Percentiles rank a stretch among this genome's conserved stretches.
Conservation (phyloP, 306 rosid genomes). For the Gastrolobium bilobum region DNA sequence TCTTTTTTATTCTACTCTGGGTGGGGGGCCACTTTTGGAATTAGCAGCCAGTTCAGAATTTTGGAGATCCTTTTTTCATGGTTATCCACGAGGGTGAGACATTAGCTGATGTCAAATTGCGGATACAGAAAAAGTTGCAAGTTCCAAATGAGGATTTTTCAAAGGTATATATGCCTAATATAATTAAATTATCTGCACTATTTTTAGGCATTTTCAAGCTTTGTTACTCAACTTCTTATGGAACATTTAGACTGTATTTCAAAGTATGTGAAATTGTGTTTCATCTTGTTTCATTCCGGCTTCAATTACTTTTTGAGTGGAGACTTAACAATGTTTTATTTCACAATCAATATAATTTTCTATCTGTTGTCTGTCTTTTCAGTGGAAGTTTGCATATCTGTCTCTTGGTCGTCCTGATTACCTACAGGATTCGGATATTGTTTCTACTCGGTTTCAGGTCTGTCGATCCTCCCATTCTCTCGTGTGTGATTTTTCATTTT, state of each 20-base stretch:
- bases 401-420: conserved; percentile 85
- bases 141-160: conserved; percentile 75
- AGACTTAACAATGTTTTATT: too few species aligned
- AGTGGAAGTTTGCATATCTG: conserved; percentile 93
- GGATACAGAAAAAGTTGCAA: conserved; percentile 79
- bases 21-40: background rate
- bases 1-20: background rate
- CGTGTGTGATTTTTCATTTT: conserved; percentile 26
- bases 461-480: background rate
- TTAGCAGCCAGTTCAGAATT: conserved; percentile 81
- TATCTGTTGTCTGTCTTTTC: conserved; percentile 17
- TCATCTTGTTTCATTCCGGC: background rate
- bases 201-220: conserved; percentile 16
- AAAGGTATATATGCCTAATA: conserved; percentile 56
- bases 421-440: conserved; percentile 74
- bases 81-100: conserved; percentile 78
- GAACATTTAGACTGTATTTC: background rate
- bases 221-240: background rate
- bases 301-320: background rate
- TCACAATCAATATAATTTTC: conserved; percentile 9
- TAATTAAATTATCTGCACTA: background rate
- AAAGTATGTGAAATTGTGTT: background rate
- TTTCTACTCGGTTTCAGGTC: conserved; percentile 90
- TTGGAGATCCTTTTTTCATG: conserved; percentile 88
- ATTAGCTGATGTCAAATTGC: conserved; percentile 73